Conservation (phyloP, 257 asterid species). For the Cordia subcordata region DNA sequence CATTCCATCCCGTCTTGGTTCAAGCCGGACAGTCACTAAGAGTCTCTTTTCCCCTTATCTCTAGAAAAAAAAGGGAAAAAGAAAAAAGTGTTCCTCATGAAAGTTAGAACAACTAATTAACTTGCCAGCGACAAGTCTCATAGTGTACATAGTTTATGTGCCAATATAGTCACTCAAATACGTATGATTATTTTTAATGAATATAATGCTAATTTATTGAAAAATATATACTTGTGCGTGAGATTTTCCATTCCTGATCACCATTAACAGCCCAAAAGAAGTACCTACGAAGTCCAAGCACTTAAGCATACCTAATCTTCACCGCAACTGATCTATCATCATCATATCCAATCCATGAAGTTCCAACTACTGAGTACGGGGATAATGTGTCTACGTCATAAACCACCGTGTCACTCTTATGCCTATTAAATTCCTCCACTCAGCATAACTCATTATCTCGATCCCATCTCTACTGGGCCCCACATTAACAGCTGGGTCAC, state of each 20-base stretch:
- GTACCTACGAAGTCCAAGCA: slow-evolving; percentile 57
- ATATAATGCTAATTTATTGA: not conserved
- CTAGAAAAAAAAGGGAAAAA: too few relatives aligned
- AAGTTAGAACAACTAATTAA: too few relatives aligned
- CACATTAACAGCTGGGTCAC: slow-evolving; percentile 60
- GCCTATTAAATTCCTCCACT: slow-evolving; percentile 51
- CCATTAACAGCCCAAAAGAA: slow-evolving; percentile 73
- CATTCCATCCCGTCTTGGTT: too few relatives aligned
- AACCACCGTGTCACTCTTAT: slow-evolving; percentile 42
- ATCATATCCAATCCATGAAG: slow-evolving; percentile 76
- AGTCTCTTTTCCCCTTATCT: too few relatives aligned
- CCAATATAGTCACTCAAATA: too few relatives aligned
- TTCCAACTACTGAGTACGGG: slow-evolving; percentile 58
- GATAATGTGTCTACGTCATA: slow-evolving; percentile 51
- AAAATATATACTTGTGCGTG: slow-evolving; percentile 41
- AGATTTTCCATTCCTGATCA: slow-evolving; percentile 54
- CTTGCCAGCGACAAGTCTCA: too few relatives aligned
- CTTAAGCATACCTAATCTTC: slow-evolving; percentile 46
- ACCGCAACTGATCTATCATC: slow-evolving; percentile 31
- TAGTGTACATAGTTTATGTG: too few relatives aligned
- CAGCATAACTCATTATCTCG: slow-evolving; percentile 47
- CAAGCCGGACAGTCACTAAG: too few relatives aligned
- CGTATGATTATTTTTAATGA: not conserved
- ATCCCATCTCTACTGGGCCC: slow-evolving; percentile 49
- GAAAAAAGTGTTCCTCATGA: too few relatives aligned